These are phyloP conservation scores for Mycena floridula DNA, from an alignment of 768 basidiomycete species.

Conservation along the genomic window DNA sequence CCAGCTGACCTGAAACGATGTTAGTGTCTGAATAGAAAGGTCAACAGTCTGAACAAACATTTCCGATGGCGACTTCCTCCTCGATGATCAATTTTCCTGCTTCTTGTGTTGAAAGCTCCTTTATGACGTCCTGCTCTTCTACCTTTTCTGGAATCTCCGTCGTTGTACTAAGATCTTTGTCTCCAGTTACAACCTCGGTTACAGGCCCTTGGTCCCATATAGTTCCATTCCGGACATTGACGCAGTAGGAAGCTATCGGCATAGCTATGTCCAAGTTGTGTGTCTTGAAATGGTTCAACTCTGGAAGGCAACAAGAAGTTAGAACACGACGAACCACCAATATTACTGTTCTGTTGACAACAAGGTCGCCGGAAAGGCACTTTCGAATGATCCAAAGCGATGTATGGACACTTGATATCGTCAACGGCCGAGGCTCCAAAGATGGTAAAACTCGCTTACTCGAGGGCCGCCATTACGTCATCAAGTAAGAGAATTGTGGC, in stretches of 20 bases:
- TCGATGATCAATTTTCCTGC: slow-evolving; percentile 42
- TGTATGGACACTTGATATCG: no score
- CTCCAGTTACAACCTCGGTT: slow-evolving; percentile 31
- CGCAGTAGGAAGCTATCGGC: slow-evolving; percentile 38
- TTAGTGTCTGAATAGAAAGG: no score
- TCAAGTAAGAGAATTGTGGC: slow-evolving; percentile 40
- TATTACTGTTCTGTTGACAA: no score
- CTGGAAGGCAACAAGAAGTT: no score
- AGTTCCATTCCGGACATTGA: slow-evolving; percentile 37
- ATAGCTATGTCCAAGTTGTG: slow-evolving; percentile 41
- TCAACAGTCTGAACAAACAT: slow-evolving; percentile 34
- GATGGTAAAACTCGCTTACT: no score
- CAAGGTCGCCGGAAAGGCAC: no score
- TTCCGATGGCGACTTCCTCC: slow-evolving; percentile 40
- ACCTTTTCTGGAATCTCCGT: slow-evolving; percentile 20
- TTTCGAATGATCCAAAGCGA: no score
- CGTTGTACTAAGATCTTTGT: slow-evolving; percentile 38
- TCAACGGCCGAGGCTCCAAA: no score
- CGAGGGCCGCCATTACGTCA: slow-evolving; percentile 37
- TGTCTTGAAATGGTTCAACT: no score
- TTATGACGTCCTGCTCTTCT: slow-evolving; percentile 13
- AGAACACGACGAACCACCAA: no score
- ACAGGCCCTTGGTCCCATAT: slow-evolving; percentile 37
- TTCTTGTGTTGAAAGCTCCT: slow-evolving; percentile 13
- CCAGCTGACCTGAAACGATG: no score